Evolutionary conservation across 2,329 filamentous ascomycete species (phyloP), one percentile per base, ranked within the genome.

Genomic region (Colletotrichum cordylinicola): DNA sequence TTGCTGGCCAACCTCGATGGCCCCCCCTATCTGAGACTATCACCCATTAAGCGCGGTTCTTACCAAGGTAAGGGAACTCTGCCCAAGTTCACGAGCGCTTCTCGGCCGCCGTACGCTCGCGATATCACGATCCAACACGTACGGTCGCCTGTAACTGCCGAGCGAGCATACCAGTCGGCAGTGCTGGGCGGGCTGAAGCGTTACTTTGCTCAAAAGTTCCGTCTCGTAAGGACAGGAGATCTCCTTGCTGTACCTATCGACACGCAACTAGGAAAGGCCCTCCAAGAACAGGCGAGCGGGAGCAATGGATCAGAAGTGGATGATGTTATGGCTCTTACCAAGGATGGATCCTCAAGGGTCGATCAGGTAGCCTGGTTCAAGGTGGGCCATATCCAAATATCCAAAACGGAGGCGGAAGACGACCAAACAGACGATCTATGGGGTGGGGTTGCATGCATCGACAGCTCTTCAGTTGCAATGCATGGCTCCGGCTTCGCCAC

Each of bases 51-150:
- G 81, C 88, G 88, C 77, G 81, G 85, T 3, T 80, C 86, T 9
- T 89, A 89, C 65, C 85, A 87, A 70, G 86, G 85, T 37, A 91
- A 88, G 78, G 87, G 88, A 7, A 88, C 88, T 9, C 87, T 90
- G n/a, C 86, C 89, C 8, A 91, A 91, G 72, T 89, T 92, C 60
- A 89, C 89, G 3, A 87, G 87, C 70, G 87, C 88, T 15, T 89
- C 88, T 67, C 90, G 85, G 79, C 93, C 90, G 33, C 93, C 88
- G 21, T 92, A 88, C 81, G 93, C 88, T 65, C 90, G 88, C 78
- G 96, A 98, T 81, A 95, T 98, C 69, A 98, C 94, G 0, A 88
- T 99, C 55, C 90, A 96, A 62, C 97, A 98, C 79, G 92, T 99
- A 56, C 93, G 96, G 13, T 98, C 96, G 0, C 97, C 97, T 0